Conservation (phyloP, 441 rosid genomes). For the Populus tomentosa region DNA sequence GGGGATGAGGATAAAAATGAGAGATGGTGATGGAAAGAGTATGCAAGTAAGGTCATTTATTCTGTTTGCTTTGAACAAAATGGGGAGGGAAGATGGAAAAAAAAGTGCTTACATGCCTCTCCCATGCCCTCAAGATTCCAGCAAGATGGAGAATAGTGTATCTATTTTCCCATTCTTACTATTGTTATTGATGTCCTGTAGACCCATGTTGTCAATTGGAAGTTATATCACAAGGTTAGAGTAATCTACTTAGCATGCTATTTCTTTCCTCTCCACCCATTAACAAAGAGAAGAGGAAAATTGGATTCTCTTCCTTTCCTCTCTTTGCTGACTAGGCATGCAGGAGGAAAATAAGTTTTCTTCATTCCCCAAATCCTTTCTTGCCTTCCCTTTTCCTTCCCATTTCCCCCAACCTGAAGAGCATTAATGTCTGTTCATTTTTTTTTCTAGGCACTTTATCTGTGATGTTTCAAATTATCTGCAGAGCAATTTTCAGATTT, state of each 20-base stretch:
- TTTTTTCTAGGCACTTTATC: neutral
- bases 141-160: neutral
- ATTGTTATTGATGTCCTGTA: too few relatives aligned
- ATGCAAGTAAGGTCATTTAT: neutral
- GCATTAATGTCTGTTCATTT: neutral
- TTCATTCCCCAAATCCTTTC: neutral
- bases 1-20: neutral
- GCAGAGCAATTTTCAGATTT: neutral
- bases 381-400: slow-evolving; percentile 3
- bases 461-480: neutral
- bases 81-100: neutral
- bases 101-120: neutral
- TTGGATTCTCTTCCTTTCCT: neutral
- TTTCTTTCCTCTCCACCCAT: neutral
- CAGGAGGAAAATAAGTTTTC: neutral
- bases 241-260: neutral
- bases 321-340: neutral
- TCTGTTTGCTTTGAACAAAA: neutral
- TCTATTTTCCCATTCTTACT: too few relatives aligned
- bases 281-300: neutral
- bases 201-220: too few relatives aligned
- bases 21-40: neutral
- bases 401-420: neutral
- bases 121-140: neutral
- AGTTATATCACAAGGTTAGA: neutral